These are phyloP conservation scores for Aspergillus versicolor DNA, from an alignment of 2,329 filamentous ascomycete species.

Conservation along the genomic window DNA sequence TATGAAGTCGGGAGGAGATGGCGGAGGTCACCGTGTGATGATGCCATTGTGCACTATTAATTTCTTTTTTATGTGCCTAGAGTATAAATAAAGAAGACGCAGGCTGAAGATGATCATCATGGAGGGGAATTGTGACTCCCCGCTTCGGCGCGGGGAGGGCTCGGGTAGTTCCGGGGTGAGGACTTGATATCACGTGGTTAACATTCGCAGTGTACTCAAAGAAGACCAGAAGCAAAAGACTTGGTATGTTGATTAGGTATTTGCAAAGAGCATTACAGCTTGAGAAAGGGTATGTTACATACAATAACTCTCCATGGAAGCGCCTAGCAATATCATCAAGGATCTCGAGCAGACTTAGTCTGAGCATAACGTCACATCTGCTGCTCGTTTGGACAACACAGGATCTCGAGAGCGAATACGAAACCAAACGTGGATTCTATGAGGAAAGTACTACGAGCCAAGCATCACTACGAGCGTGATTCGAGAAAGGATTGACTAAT, in stretches of 20 bases:
- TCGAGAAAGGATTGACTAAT: neutral
- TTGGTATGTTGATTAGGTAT: neutral
- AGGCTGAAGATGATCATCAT: neutral
- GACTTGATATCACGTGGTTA: constrained; percentile 8
- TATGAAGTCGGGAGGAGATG: constrained; percentile 83
- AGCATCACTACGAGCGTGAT: neutral
- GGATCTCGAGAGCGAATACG: constrained; percentile 9
- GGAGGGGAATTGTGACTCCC: constrained; percentile 8
- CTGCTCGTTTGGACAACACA: neutral
- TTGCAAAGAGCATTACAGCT: neutral
- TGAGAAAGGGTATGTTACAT: neutral
- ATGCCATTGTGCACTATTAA: constrained; percentile 46
- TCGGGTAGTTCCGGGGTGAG: constrained; percentile 10
- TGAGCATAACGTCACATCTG: neutral
- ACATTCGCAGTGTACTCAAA: neutral
- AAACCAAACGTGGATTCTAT: neutral
- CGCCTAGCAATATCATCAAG: neutral
- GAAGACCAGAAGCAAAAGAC: neutral
- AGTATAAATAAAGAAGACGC: neutral
- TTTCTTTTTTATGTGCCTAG: neutral
- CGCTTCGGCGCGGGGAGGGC: constrained; percentile 4
- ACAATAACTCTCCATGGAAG: neutral
- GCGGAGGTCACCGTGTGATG: constrained; percentile 58
- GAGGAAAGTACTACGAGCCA: neutral
- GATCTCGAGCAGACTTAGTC: neutral